A percentile compares a stretch with the other conserved stretches of the same genome.
Evolutionary conservation across 176 grass and related monocot species (phyloP).

Genomic region (Bromus sterilis): DNA sequence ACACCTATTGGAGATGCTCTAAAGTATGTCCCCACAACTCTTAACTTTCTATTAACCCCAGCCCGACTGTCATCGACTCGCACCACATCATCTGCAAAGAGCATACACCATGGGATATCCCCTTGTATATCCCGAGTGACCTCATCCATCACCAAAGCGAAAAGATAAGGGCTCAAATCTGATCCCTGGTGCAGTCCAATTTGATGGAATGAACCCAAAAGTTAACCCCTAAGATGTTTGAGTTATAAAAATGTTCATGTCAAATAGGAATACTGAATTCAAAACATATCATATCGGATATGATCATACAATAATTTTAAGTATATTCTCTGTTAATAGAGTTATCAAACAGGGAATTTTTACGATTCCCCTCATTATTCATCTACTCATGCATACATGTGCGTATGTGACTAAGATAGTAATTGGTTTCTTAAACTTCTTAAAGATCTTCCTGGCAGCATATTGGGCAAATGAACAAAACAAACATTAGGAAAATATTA

Average conservation of each 20-base stretch:
- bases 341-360: not conserved
- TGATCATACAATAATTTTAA: not conserved
- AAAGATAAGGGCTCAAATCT: too few relatives aligned
- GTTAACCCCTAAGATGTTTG: not conserved
- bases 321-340: not conserved
- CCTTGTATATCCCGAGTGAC: too few relatives aligned
- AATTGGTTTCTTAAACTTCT: not conserved
- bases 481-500: not conserved
- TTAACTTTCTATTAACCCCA: too few relatives aligned
- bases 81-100: too few relatives aligned
- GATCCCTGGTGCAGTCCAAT: too few relatives aligned
- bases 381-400: too few relatives aligned
- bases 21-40: too few relatives aligned
- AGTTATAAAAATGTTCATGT: not conserved
- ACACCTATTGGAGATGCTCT: too few relatives aligned
- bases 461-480: not conserved
- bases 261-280: not conserved
- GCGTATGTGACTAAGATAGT: not conserved
- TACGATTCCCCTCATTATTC: not conserved
- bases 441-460: not conserved
- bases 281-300: not conserved
- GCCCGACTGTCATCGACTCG: too few relatives aligned
- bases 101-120: too few relatives aligned
- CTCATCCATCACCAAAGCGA: too few relatives aligned
- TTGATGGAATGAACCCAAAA: too few relatives aligned